phyloP scores from a whole-genome alignment of 805 yeast species.

The Henningerozyma blattae region DNA sequence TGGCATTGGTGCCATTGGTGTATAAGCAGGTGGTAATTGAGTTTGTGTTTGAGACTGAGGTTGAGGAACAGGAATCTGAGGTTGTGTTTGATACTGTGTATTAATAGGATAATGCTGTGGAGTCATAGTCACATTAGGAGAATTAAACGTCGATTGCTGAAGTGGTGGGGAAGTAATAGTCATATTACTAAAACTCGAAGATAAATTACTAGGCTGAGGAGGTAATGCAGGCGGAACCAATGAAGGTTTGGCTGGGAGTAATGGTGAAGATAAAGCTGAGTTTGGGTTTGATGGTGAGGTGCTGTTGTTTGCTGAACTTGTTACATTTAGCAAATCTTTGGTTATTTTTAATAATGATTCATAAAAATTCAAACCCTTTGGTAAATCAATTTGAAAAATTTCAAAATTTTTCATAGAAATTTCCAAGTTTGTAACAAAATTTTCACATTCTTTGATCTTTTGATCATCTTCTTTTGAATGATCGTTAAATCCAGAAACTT shows the following conservation, averaged over 20 bases:
- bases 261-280: slow-evolving; percentile 3
- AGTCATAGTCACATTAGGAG: neutral
- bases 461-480: slow-evolving; percentile 27
- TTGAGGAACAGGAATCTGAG: neutral
- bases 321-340: slow-evolving; percentile 8
- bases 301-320: slow-evolving; percentile 1
- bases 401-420: slow-evolving; percentile 47
- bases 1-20: neutral
- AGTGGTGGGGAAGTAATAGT: slow-evolving; percentile 4
- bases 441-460: slow-evolving; percentile 23
- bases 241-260: slow-evolving; percentile 2
- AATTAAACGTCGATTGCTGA: neutral
- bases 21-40: neutral
- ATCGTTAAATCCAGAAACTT: slow-evolving; percentile 33
- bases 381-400: slow-evolving; percentile 43
- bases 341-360: slow-evolving; percentile 27
- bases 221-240: slow-evolving; percentile 2
- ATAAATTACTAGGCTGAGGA: slow-evolving; percentile 1
- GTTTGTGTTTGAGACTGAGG: neutral
- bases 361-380: slow-evolving; percentile 57
- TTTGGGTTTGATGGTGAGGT: neutral
- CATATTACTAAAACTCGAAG: slow-evolving; percentile 1
- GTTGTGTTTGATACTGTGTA: neutral
- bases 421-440: slow-evolving; percentile 31
- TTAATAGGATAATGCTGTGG: neutral